Percentiles rank a stretch among this genome's conserved stretches.
Conservation (phyloP, 352 stramenopile species). For the Poterioochromonas sp. region DNA sequence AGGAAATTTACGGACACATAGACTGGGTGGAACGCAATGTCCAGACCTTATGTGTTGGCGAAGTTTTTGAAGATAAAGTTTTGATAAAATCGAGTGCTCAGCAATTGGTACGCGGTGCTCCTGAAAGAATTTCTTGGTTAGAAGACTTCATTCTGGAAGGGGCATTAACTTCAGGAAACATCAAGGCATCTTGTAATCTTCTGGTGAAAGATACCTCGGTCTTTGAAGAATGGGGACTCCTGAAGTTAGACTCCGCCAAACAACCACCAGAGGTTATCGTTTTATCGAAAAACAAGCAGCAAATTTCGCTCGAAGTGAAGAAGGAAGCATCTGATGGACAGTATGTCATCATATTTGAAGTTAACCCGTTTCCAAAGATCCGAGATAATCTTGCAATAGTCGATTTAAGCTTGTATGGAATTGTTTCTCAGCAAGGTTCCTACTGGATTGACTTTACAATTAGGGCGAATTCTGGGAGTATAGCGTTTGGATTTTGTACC, state of each 20-base stretch:
- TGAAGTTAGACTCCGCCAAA: neutral
- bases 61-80: no score
- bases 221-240: neutral
- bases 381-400: neutral
- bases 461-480: neutral
- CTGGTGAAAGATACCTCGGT: neutral
- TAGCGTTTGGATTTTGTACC: constrained; percentile 21
- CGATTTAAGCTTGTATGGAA: no score
- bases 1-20: no score
- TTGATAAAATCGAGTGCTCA: no score
- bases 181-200: neutral
- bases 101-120: neutral
- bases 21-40: no score
- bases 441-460: constrained; percentile 12
- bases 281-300: neutral
- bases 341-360: constrained; percentile 10
- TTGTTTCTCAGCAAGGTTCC: neutral
- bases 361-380: neutral
- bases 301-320: neutral
- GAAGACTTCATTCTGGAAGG: neutral
- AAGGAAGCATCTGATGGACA: neutral
- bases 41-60: no score
- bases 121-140: neutral
- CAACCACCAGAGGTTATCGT: neutral
- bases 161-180: neutral